phyloP scores from a whole-genome alignment of 23 red algal species.

The Agarophyton chilense region DNA sequence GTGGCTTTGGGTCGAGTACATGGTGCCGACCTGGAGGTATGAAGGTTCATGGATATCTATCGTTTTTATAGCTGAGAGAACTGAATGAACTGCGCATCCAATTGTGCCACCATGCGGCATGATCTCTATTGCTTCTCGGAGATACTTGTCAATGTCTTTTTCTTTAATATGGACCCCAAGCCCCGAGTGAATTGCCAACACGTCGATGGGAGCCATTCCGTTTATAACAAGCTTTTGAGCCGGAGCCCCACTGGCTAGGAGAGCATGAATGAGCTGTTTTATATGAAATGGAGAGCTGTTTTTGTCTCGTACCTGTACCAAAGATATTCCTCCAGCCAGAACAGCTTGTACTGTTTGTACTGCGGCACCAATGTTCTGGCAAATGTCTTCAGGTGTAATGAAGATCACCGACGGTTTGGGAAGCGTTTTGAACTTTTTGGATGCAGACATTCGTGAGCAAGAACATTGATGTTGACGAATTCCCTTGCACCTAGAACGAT shows the following conservation, averaged over 20 bases:
- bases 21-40: constrained; percentile 86
- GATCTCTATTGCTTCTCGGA: background rate
- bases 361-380: constrained; percentile 21
- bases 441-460: background rate
- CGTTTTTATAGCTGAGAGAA: background rate
- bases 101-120: background rate
- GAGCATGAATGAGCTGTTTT: background rate
- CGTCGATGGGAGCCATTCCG: constrained; percentile 25
- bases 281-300: background rate
- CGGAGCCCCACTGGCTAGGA: constrained; percentile 1
- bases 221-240: constrained; percentile 20
- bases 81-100: constrained; percentile 47
- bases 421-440: background rate
- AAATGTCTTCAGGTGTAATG: constrained; percentile 44
- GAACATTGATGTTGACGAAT: background rate
- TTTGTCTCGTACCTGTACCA: constrained; percentile 49
- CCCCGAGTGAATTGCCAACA: background rate
- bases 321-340: constrained; percentile 9
- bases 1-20: constrained; percentile 76
- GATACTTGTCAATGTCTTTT: constrained; percentile 30
- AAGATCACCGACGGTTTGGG: constrained; percentile 47
- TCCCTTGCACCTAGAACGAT: background rate
- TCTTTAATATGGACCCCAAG: constrained; percentile 60
- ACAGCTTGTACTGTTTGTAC: background rate
- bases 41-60: constrained; percentile 5